Evolutionary conservation across 306 rosid genomes (phyloP).

Genomic region (Dalbergia cultrata): DNA sequence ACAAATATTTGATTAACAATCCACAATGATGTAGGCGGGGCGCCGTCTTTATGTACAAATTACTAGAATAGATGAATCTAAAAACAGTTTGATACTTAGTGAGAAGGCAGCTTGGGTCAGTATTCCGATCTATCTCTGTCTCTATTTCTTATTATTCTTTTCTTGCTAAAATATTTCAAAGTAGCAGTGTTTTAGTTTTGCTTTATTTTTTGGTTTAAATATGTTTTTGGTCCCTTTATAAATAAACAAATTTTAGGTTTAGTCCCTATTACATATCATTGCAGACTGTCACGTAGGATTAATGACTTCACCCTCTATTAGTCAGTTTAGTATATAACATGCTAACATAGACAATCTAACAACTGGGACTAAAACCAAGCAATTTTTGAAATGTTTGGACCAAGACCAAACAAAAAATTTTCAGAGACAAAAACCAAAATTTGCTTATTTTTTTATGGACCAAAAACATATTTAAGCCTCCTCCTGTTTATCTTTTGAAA

Average conservation of each 20-base stretch:
- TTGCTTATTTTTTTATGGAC: no score
- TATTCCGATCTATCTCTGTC: conserved; percentile 30
- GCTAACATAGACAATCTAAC: no score
- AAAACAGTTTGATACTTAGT: conserved; percentile 79
- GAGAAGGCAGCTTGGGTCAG: conserved; percentile 95
- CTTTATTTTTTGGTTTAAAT: background rate
- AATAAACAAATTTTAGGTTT: no score
- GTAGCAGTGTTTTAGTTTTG: background rate
- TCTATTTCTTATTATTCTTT: conserved; percentile 35
- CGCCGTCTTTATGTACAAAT: conserved; percentile 66
- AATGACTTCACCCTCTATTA: no score
- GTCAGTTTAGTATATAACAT: no score
- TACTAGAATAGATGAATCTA: conserved; percentile 78
- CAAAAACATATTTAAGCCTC: background rate
- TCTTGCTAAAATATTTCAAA: conserved; percentile 10
- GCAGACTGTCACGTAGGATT: no score
- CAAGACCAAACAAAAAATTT: no score
- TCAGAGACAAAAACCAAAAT: no score
- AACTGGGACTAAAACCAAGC: no score
- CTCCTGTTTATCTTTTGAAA: conserved; percentile 35
- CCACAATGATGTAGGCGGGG: conserved; percentile 74
- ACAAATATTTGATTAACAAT: conserved; percentile 19
- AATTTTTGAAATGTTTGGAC: no score
- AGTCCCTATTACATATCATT: no score
- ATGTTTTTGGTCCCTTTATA: no score